Conservation (phyloP, 371 early-diverging fungal genomes). For the Circinella umbellata region DNA sequence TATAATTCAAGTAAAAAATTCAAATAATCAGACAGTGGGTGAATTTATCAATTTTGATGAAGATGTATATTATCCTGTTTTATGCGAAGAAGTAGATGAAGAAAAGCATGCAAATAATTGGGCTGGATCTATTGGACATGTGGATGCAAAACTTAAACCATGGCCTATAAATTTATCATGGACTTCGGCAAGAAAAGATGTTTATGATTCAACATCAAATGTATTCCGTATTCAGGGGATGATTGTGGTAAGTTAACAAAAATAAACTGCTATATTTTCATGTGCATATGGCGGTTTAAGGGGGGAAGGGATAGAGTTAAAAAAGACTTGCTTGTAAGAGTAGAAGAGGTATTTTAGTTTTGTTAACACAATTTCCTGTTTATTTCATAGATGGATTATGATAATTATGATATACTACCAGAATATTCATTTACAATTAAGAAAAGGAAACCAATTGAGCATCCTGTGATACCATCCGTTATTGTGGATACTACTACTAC, state of each 20-base stretch:
- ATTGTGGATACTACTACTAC: background rate
- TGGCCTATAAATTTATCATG: slow-evolving; percentile 49
- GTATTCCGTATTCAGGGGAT: slow-evolving; percentile 43
- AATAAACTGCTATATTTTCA: background rate
- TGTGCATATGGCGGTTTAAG: background rate
- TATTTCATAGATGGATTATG: slow-evolving; percentile 46
- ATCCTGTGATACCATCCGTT: slow-evolving; percentile 3
- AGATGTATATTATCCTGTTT: slow-evolving; percentile 38
- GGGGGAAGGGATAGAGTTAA: too few species aligned
- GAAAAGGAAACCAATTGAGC: slow-evolving; percentile 8
- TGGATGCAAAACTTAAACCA: slow-evolving; percentile 39
- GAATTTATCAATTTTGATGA: slow-evolving; percentile 42
- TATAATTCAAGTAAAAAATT: slow-evolving; percentile 43
- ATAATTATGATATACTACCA: slow-evolving; percentile 49
- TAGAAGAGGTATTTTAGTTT: background rate
- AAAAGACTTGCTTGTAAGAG: too few species aligned
- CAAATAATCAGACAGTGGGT: slow-evolving; percentile 42
- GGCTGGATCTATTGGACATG: slow-evolving; percentile 43
- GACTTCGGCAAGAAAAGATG: slow-evolving; percentile 23
- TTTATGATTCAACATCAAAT: slow-evolving; percentile 16
- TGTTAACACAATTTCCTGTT: background rate
- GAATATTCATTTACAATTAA: slow-evolving; percentile 38
- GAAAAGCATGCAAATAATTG: slow-evolving; percentile 23
- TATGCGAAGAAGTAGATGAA: slow-evolving; percentile 45
- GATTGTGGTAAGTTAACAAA: slow-evolving; percentile 43